These are phyloP conservation scores for Alternaria arborescens DNA, from an alignment of 2,329 filamentous ascomycete species.

Conservation along the genomic window DNA sequence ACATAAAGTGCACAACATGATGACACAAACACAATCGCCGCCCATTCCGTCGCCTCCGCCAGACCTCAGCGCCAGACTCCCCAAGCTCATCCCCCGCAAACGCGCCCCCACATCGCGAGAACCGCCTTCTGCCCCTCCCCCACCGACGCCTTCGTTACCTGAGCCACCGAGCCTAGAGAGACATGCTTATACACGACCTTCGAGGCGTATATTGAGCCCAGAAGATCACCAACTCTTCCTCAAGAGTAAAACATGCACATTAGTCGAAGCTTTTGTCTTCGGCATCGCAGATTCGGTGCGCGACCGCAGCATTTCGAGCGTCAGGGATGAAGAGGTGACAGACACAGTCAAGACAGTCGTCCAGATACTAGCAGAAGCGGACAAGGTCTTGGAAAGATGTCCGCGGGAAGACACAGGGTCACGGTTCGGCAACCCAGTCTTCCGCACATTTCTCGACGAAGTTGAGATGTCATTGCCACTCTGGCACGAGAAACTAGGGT, in stretches of 20 bases:
- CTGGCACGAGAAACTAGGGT: constrained; percentile 72
- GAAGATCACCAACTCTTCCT: constrained; percentile 85
- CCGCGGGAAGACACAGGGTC: constrained; percentile 90
- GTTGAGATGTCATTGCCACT: constrained; percentile 56
- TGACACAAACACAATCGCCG: constrained; percentile 24
- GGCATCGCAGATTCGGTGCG: constrained; percentile 82
- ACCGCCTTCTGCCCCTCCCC: constrained; percentile 63
- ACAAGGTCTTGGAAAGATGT: constrained; percentile 70
- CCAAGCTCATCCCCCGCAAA: constrained; percentile 49
- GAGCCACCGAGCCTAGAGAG: constrained; percentile 69
- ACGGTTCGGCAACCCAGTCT: constrained; percentile 92
- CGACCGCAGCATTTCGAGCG: constrained; percentile 70
- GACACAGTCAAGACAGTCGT: constrained; percentile 70
- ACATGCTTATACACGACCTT: constrained; percentile 71
- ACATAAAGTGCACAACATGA: constrained; percentile 11
- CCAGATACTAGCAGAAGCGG: constrained; percentile 73
- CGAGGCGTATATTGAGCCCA: constrained; percentile 80
- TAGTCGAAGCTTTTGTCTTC: constrained; percentile 87
- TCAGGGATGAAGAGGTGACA: constrained; percentile 68
- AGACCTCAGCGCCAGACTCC: constrained; percentile 41
- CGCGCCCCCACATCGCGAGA: constrained; percentile 32
- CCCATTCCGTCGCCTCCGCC: constrained; percentile 24
- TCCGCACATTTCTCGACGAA: constrained; percentile 80
- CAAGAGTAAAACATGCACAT: constrained; percentile 74
- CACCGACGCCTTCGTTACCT: constrained; percentile 77